Conservation (phyloP, 352 stramenopile genomes). For the Phytophthora aleatoria region DNA sequence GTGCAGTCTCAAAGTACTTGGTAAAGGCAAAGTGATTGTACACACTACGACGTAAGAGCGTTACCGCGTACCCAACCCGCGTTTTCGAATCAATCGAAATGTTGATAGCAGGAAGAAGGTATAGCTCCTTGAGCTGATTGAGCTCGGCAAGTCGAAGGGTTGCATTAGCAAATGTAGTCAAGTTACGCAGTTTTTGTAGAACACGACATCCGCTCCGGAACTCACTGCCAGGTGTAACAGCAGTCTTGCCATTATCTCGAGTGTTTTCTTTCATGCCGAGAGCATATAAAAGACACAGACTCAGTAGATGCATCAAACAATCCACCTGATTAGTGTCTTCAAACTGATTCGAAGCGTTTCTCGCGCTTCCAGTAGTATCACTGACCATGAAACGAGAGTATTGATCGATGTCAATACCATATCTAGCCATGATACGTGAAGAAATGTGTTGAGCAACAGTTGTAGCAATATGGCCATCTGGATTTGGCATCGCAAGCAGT, state of each 20-base stretch:
- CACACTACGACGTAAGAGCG: not conserved
- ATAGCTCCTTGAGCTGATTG: not conserved
- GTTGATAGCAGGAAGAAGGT: not conserved
- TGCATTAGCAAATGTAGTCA: too few species aligned
- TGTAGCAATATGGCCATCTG: not conserved
- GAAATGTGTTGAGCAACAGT: not conserved
- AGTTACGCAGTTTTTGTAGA: not conserved
- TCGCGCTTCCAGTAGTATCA: not conserved
- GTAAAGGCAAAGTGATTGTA: not conserved
- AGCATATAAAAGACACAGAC: not conserved
- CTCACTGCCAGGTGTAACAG: not conserved
- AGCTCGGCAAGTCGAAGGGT: not conserved
- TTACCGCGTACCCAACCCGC: not conserved
- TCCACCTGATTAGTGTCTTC: not conserved
- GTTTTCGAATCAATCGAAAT: not conserved
- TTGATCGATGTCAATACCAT: not conserved
- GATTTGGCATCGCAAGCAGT: constrained; percentile 10
- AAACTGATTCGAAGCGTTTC: not conserved
- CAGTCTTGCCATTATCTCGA: not conserved
- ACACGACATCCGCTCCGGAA: not conserved
- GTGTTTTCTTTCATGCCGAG: not conserved
- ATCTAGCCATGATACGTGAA: not conserved
- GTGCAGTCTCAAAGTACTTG: not conserved
- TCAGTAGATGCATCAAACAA: not conserved
- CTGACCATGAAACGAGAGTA: not conserved